These are phyloP conservation scores for Trichocladium uniseriatum DNA, from an alignment of 495 filamentous ascomycete species.

Conservation along the genomic window DNA sequence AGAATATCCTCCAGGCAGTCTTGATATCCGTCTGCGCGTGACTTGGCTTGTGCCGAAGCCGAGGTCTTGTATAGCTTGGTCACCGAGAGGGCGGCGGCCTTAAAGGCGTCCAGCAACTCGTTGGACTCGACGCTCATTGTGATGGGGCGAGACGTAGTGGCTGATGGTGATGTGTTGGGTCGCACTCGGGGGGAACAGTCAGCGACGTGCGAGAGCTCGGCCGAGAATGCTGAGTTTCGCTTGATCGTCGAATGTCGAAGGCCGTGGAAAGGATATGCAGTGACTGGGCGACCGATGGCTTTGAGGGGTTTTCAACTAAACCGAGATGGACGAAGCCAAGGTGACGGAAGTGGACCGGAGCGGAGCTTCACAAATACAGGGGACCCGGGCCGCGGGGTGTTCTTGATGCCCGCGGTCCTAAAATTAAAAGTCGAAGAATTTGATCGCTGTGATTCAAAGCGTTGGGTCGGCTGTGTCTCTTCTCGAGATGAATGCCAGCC, in stretches of 20 bases:
- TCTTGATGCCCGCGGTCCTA: background rate
- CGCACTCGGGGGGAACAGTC: background rate
- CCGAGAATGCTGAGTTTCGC: background rate
- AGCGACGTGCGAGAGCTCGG: background rate
- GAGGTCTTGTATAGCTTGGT: slow-evolving; percentile 94
- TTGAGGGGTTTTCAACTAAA: slow-evolving; percentile 18
- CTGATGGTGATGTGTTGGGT: background rate
- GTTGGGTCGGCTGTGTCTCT: background rate
- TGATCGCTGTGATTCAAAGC: background rate
- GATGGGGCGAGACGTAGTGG: background rate
- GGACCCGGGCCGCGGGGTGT: background rate
- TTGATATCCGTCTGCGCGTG: slow-evolving; percentile 75
- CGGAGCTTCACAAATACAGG: background rate
- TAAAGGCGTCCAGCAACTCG: slow-evolving; percentile 83
- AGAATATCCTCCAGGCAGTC: slow-evolving; percentile 88
- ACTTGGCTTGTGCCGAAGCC: slow-evolving; percentile 60
- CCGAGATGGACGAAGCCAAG: slow-evolving; percentile 5
- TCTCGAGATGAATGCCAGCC: background rate
- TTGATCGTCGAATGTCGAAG: slow-evolving; percentile 1
- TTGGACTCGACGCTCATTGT: slow-evolving; percentile 47
- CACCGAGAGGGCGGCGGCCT: slow-evolving; percentile 82
- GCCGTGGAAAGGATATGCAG: background rate
- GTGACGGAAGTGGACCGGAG: slow-evolving; percentile 1
- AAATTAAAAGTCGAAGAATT: background rate
- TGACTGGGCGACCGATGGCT: background rate